Conservation (phyloP, 257 asterid genomes). For the Nicotiana benthamiana region DNA sequence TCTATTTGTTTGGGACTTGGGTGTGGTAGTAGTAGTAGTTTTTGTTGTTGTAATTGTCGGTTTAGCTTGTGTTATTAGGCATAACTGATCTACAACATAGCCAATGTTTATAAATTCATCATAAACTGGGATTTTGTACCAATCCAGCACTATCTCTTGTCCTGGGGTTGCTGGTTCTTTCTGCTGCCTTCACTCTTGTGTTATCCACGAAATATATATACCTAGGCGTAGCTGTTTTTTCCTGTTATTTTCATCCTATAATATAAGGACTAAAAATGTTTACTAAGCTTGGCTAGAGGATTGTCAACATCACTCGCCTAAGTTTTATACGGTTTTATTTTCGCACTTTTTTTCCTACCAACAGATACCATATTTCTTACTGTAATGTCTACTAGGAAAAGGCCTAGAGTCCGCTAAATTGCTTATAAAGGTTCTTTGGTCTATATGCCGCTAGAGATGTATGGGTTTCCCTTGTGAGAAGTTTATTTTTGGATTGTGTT, state of each 20-base stretch:
- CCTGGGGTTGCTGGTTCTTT: no score
- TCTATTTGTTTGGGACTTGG: background rate
- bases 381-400: background rate
- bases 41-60: background rate
- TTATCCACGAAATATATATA: background rate
- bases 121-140: background rate
- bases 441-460: background rate
- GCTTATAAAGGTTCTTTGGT: background rate
- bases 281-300: background rate
- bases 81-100: background rate
- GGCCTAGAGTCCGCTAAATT: background rate
- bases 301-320: background rate
- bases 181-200: background rate
- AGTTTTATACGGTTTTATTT: background rate
- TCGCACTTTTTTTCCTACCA: background rate
- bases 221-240: background rate
- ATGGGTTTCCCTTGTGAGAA: background rate
- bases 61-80: background rate
- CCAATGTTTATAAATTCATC: background rate
- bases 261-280: background rate
- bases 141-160: background rate
- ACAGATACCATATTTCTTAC: background rate
- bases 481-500: background rate
- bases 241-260: background rate
- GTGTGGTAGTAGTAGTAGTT: background rate